Base-by-base conservation (phyloP, 2,329 filamentous ascomycete genomes). In the Boeremia lycopersici region DNA sequence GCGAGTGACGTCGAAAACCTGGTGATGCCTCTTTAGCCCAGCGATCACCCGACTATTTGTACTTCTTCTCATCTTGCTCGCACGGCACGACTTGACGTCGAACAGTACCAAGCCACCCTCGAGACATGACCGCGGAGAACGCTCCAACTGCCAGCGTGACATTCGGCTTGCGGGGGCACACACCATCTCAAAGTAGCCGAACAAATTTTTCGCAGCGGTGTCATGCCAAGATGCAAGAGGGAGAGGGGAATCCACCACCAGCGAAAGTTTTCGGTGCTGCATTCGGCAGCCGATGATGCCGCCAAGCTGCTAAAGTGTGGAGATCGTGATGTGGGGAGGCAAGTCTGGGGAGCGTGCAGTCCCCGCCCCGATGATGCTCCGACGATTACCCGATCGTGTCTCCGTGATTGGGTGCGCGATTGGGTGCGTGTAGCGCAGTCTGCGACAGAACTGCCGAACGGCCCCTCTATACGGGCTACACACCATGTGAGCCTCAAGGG, bases 281-380 rank as follows among this genome's bases (percentile, higher is more conserved):
- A 48, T 40, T 35, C 17, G 40, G 40, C 40, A 45, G 51, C 51
- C 45, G 51, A 40, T 44, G 40, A 48, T 54, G 45, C 45, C 38
- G 52, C 52, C 52, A 54, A 54, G 52, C 40, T 35, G 29, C 40
- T 45, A 54, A 12, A 54, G 9, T 48, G 51, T 48, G 51, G 51
- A 34, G 51, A 53, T 44, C 28, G 29, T 30, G 40, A 28, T 7
- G 51, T 54, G 45, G 40, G 51, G 45, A 35, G 35, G 15, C 33
- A 34, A 44, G 29, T 45, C 45, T 49, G 51, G 51, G 51, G 51
- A 45, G 39, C 51, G 39, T 45, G 51, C 51, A 41, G 48, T 45
- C 40, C 29, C 33, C 45, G 23, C 45, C 25, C 51, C 51, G 51
- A 15, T 3, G 26, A 26, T 49, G 29, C 40, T 29, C 51, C 51